These are phyloP conservation scores for Vanderwaltozyma polyspora DNA, from an alignment of 805 yeast species.

Conservation along the genomic window DNA sequence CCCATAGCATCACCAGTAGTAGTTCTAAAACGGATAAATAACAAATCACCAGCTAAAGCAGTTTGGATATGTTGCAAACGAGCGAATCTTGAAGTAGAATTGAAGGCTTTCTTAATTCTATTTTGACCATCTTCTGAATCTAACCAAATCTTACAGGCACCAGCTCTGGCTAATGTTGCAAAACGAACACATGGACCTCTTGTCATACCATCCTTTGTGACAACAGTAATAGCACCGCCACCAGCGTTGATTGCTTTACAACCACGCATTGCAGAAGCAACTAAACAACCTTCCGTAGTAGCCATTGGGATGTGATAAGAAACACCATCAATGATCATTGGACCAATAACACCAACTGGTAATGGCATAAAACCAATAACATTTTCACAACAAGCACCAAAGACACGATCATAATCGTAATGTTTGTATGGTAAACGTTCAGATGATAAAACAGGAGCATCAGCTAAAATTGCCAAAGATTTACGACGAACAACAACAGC, in stretches of 20 bases:
- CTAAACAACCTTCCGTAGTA: constrained; percentile 97
- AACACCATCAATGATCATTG: constrained; percentile 78
- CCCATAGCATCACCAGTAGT: constrained; percentile 99
- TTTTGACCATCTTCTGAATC: constrained; percentile 91
- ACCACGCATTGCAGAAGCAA: constrained; percentile 98
- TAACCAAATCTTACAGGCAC: constrained; percentile 89
- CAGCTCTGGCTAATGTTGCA: constrained; percentile 74
- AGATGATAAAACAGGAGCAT: constrained; percentile 67
- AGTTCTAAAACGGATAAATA: constrained; percentile 90
- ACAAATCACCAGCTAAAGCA: constrained; percentile 84
- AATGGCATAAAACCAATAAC: constrained; percentile 94
- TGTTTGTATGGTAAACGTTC: constrained; percentile 64
- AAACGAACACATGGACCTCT: constrained; percentile 97
- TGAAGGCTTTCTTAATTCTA: constrained; percentile 74
- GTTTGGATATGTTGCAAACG: constrained; percentile 83
- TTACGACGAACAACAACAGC: constrained; percentile 91
- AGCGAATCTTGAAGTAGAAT: constrained; percentile 95
- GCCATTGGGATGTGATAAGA: constrained; percentile 96
- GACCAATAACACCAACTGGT: constrained; percentile 98
- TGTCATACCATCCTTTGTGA: constrained; percentile 96
- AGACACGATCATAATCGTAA: constrained; percentile 90
- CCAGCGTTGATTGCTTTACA: constrained; percentile 97
- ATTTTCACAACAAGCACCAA: constrained; percentile 98
- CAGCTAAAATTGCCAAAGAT: constrained; percentile 75
- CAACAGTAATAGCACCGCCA: constrained; percentile 87